Base-by-base conservation (phyloP, 768 basidiomycete genomes). In the Pulveroboletus ravenelii region DNA sequence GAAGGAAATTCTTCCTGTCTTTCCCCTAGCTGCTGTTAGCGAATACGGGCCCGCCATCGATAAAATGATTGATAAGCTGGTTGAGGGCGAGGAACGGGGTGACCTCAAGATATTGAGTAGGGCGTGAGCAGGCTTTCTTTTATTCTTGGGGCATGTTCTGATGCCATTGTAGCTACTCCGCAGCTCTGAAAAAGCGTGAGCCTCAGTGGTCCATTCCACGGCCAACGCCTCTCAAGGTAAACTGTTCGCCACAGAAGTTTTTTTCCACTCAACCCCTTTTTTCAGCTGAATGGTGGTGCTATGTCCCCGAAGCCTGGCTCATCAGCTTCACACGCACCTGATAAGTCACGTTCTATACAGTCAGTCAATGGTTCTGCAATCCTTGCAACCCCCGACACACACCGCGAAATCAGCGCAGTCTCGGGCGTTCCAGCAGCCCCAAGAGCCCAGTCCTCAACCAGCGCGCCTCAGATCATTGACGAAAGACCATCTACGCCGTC, bases 1-100 rank as follows among this genome's bases (percentile, higher is more conserved):
- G 55, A 91, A 93, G 62, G 91, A 96, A 66, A 81, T 97, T 18
- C 77, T 93, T 29, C 85, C 89, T 1, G 86, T 90, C 44, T 96
- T 96, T 70, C 95, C 95, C 25, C 63, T 88, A 10, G 78, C 82
- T 15, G 70, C 80, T 10, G 79, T 85, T 31, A 70, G 71, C 39
- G 78, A 75, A 47, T 72, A 74, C 25, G 89, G 85, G 12, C 61
- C 72, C 10, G 70, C 67, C 36, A 75, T 92, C 39, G 78, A 84
- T 56, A 66, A 65, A 18, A 78, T 81, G 5, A 79, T 94, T 55
- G 78, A 86, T 57, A 74, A 75, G 27, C 79, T 90, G 55, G 59
- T 90, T 18, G 82, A 83, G 58, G 80, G 73, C 18, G 93, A 95
- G 68, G 82, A 86, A 54, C 82, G 93, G 8, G 84, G 83, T n/a